Base-by-base conservation (phyloP, 78 protist species). In the Goniomonas avonlea region DNA sequence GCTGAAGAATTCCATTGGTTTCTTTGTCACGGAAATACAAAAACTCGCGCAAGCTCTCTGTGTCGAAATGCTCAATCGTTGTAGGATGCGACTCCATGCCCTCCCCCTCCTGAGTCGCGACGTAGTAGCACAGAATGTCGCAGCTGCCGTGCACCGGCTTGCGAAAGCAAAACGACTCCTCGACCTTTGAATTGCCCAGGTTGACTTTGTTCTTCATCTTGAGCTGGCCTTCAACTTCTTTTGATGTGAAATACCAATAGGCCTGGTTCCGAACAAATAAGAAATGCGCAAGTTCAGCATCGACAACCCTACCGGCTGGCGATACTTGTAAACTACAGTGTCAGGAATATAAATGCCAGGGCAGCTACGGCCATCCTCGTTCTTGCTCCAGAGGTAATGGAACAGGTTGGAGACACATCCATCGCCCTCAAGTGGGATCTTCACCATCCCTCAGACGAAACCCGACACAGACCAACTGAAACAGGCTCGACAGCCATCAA, bases 211-310 rank as follows among this genome's bases (percentile, higher is more conserved):
- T 70, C 39, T 70, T 70, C 60, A 70, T 70, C 39, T 70, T 70
- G 77, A 70, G 41, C 25, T 43, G 47, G 56, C 43, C 77, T 1
- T 37, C 55, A 9, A 37, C 63, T 4, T 41, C 77, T 32, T 43
- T 68, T 27, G 77, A 70, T 4, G 61, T 70, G 77, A 70, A 70
- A 40, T 70, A 70, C 77, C 77, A 68, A 35, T 68, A 68, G n/a
- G 75, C 75, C n/a, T 15, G 50, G 13, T 45, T 45, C 50, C 8
- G 13, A 45, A 45, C 50, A 45, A 13, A 45, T 1, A 23, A n/a
- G 32, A 48, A 48, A 48, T 5, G 23, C 58, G 58, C 8, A 13
- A 8, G 50, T 13, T 13, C 25, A 8, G 50, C 25, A n/a, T 23
- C 17, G 58, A 48, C 17, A 45, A 45, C n/a, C n/a, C n/a, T n/a